Evolutionary conservation across 164 flowering plant genomes (phyloP), one percentile per base, ranked within the genome.

Genomic region (Nymphaea thermarum): DNA sequence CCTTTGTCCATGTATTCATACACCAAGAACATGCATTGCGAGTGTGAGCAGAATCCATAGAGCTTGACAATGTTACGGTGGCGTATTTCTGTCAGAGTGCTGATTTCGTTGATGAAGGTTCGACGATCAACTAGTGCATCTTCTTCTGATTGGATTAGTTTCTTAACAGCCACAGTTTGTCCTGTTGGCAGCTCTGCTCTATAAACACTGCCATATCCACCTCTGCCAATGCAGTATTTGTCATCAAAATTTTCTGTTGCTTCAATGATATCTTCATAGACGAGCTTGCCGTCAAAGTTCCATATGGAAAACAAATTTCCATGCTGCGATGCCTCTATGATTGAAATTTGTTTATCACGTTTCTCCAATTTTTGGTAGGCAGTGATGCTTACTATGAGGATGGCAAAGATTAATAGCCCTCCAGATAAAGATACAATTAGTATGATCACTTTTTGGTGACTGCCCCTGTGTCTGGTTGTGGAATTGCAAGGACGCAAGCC

Each of bases 201-300:
- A 44, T 63, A 69, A 6, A 69, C 71, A 3, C 71, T 11, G 42
- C 66, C 71, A 44, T 68, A 62, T 5, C 65, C 71, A 4, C 65
- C 71, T 16, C 3, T n/a, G 16, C 71, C 71, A 68, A 68, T 62
- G 65, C 65, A 68, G 41, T 63, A 70, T 62, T 62, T 68, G 41
- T 51, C 42, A 51, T 66, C 60, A 2, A 66, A 66, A 51, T 47
- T 5, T 42, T 66, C 68, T 17, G 60, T 43, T 3, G 71, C 71
- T 17, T 11, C 4, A n/a, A 68, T 62, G 71, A 68, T 62, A 43
- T 62, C 71, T 4, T 62, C 59, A 6, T n/a, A 17, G 36, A 36
- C 57, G 53, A 36, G 17, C 36, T 43, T 62, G 6, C 71, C 71
- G 63, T 69, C 67, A 63, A 11, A 69, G 43, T 51, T 69, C 62